Conservation (phyloP, 148 eudicot genomes). For the Suaeda aralocaspica region DNA sequence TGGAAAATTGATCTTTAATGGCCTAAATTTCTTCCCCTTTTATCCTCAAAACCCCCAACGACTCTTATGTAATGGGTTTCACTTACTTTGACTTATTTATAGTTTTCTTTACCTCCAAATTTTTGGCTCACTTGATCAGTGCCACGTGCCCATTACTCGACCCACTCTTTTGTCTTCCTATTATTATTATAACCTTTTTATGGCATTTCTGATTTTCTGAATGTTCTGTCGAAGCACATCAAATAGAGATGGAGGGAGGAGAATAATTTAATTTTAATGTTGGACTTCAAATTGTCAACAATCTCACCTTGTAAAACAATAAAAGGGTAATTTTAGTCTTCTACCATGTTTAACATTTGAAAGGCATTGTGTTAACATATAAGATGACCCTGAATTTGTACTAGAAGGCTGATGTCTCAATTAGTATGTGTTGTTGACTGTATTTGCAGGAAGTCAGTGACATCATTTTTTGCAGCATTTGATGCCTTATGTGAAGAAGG, state of each 20-base stretch:
- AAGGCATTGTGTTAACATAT: neutral
- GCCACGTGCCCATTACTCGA: neutral
- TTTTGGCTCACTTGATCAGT: neutral
- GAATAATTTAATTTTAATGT: too few species aligned
- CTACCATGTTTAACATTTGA: neutral
- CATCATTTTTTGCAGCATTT: slow-evolving; percentile 87
- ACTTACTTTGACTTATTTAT: neutral
- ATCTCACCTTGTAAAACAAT: neutral
- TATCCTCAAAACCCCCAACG: neutral
- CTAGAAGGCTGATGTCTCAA: slow-evolving; percentile 17
- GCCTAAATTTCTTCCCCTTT: neutral
- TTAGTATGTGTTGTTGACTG: neutral
- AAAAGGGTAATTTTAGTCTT: neutral
- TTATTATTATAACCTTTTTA: neutral
- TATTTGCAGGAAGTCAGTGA: slow-evolving; percentile 71
- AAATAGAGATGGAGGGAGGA: neutral
- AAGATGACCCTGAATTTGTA: neutral
- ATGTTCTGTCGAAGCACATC: too few species aligned
- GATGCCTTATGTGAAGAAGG: slow-evolving; percentile 99
- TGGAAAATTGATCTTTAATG: neutral
- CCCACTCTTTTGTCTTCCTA: neutral
- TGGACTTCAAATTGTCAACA: too few species aligned
- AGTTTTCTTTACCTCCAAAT: neutral
- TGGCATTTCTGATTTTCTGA: neutral
- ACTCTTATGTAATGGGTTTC: neutral